Evolutionary conservation across 768 basidiomycete genomes (phyloP).

Genomic region (Calocybe gangraenosa): DNA sequence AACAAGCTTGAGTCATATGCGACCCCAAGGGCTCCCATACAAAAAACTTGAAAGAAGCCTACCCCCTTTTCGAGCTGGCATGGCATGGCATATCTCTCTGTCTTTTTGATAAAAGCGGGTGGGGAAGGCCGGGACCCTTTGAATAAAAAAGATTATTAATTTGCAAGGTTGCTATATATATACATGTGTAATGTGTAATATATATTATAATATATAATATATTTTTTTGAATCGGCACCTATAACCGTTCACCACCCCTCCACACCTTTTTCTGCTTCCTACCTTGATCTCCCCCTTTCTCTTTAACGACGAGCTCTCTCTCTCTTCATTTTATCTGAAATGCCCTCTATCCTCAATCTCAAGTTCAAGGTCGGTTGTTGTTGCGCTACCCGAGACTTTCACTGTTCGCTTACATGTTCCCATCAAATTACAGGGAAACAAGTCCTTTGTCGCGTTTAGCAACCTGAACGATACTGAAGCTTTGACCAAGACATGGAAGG

Average conservation of each 20-base stretch:
- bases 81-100: too few relatives aligned
- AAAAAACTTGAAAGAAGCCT: background rate
- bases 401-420: background rate
- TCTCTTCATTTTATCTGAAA: too few relatives aligned
- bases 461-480: constrained; percentile 83
- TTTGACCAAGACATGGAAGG: constrained; percentile 90
- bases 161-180: constrained; percentile 7
- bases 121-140: constrained; percentile 4
- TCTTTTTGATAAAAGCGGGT: too few relatives aligned
- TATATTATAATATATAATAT: too few relatives aligned
- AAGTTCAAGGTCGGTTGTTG: constrained; percentile 66
- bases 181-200: too few relatives aligned
- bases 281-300: constrained; percentile 11
- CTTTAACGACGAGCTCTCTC: constrained; percentile 4
- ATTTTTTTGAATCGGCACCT: constrained; percentile 19
- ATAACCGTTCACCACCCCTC: constrained; percentile 2
- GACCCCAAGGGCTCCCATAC: background rate
- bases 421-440: constrained; percentile 66
- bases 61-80: too few relatives aligned
- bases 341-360: constrained; percentile 83
- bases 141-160: constrained; percentile 6
- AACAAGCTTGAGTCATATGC: constrained; percentile 17
- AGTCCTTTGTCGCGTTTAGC: constrained; percentile 91
- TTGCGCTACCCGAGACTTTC: constrained; percentile 3
- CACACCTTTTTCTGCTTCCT: constrained; percentile 5